phyloP scores from a whole-genome alignment of 1,284 basidiomycete species.

The Ganoderma lucidum region DNA sequence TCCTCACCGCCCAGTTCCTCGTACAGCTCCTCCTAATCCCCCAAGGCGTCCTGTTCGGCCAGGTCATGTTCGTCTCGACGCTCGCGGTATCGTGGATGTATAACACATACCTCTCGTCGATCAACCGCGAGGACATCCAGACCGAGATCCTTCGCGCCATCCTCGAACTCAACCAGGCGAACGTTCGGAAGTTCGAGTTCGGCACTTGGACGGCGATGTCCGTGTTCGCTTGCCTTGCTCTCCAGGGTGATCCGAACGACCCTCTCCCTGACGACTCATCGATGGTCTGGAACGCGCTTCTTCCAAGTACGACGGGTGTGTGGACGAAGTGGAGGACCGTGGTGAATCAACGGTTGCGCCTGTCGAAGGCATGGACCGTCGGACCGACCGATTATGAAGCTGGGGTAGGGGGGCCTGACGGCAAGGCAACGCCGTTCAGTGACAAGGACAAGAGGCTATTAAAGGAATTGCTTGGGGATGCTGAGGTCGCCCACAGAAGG shows the following conservation, averaged over 20 bases:
- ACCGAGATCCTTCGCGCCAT: conserved; percentile 18
- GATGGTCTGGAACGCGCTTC: conserved; percentile 8
- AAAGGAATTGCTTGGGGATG: not conserved
- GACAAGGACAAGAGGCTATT: not conserved
- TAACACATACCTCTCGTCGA: conserved; percentile 26
- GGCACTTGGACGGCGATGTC: conserved; percentile 26
- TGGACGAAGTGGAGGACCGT: conserved; percentile 11
- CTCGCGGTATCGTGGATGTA: conserved; percentile 31
- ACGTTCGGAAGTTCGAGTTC: conserved; percentile 20
- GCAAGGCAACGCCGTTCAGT: not conserved
- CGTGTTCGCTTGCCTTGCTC: conserved; percentile 24
- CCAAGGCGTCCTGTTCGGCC: conserved; percentile 28
- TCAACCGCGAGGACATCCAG: conserved; percentile 27
- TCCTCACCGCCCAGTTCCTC: conserved; percentile 29
- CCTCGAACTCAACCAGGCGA: not conserved
- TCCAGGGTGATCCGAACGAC: conserved; percentile 3
- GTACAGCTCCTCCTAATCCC: conserved; percentile 31
- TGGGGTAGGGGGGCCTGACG: not conserved
- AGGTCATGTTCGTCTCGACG: conserved; percentile 29
- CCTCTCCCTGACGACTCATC: not conserved
- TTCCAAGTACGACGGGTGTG: conserved; percentile 13
- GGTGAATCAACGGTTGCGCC: not conserved
- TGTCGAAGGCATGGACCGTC: not conserved
- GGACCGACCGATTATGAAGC: not conserved
- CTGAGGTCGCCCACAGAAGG: not conserved